Evolutionary conservation across 192 early-diverging fungal species (phyloP).

Genomic region (Coemansia sp.): DNA sequence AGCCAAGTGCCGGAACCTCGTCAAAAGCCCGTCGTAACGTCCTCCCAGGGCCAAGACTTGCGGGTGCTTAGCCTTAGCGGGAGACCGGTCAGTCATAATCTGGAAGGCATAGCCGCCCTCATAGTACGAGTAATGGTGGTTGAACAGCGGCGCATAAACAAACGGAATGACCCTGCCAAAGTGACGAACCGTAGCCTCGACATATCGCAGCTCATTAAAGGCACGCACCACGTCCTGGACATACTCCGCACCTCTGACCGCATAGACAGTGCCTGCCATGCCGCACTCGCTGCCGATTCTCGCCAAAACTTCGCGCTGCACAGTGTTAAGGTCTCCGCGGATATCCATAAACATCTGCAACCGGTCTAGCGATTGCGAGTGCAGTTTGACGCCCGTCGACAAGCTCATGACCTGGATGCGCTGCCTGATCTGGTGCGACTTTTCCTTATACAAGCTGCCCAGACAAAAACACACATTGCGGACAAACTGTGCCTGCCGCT

Average conservation of each 20-base stretch:
- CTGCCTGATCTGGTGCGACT: conserved; percentile 26
- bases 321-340: conserved; percentile 51
- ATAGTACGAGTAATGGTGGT: conserved; percentile 64
- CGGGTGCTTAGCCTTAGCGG: conserved; percentile 16
- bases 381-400: conserved; percentile 60
- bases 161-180: conserved; percentile 54
- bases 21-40: conserved; percentile 67
- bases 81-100: conserved; percentile 46
- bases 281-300: conserved; percentile 42
- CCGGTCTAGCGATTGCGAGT: conserved; percentile 64
- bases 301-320: conserved; percentile 47
- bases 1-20: conserved; percentile 58
- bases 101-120: conserved; percentile 65
- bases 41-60: conserved; percentile 73
- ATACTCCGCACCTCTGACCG: conserved; percentile 33
- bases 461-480: conserved; percentile 58
- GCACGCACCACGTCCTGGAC: conserved; percentile 27
- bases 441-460: conserved; percentile 64
- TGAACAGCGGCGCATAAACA: conserved; percentile 61
- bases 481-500: conserved; percentile 35
- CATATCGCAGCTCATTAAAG: conserved; percentile 49
- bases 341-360: conserved; percentile 65
- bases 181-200: conserved; percentile 39
- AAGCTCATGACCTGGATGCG: conserved; percentile 60
- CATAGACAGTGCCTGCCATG: conserved; percentile 24